Base-by-base conservation (phyloP, 495 filamentous ascomycete genomes). In the Xylaria acuta region DNA sequence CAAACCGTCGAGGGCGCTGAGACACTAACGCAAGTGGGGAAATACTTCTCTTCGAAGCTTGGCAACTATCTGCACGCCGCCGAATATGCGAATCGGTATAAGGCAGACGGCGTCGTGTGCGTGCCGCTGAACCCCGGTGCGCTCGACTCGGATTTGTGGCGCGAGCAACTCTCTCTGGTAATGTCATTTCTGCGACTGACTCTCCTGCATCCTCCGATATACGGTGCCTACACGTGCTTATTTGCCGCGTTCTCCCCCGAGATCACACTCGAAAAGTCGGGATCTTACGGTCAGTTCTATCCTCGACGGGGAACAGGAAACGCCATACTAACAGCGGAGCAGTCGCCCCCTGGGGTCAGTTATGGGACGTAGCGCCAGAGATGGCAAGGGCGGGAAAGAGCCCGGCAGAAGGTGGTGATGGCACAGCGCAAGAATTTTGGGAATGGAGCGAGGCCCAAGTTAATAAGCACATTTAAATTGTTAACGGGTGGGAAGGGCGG, bases 211-310 rank as follows among this genome's bases (percentile, higher is more conserved):
- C 77, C 78, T 16, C 41, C 76, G 2, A 70, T 81, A 43, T 78
- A 81, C 56, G 85, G 84, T 6, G 84, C 83, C 1, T 86, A 86
- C 60, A 84, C 84, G 3, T 80, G 83, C 75, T 74, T 86, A 2
- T 86, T 80, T 71, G 83, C 83, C 20, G 83, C 79, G 3, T 74
- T 86, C 59, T 84, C 80, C 14, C 75, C 80, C 22, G 81, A 84
- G 34, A 71, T 85, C n/a, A 81, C 73, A 45, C 40, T 75, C 22
- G 72, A 77, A n/a, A 77, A 75, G 54, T 72, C 72, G 18, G 77
- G 75, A 16, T 64, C 66, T 66, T 78, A 74, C 65, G 63, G 76
- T 80, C 45, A 66, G 77, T 74, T 30, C 41, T 27, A n/a, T 56
- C 36, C 6, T 60, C 12, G 38, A 36, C 1, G 4, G 5, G 18